Percentiles rank a stretch among this genome's conserved stretches.
These are phyloP conservation scores for Alisma plantagoaquatica DNA, from an alignment of 106 monocot genomes.

Conservation along the genomic window DNA sequence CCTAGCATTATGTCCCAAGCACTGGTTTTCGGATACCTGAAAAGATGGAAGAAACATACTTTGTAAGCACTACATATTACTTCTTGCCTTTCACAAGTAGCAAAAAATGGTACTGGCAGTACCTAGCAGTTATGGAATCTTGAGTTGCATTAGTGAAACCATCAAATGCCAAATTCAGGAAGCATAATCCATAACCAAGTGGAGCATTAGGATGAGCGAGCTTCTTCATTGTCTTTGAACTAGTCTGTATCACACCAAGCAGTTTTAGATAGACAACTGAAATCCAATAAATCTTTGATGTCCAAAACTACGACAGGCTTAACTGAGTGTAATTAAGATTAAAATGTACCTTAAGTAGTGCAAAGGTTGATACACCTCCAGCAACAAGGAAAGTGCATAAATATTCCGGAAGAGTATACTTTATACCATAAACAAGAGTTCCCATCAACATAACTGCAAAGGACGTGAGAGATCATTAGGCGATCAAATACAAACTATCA, in stretches of 20 bases:
- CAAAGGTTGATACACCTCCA: conserved; percentile 87
- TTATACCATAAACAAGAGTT: conserved; percentile 81
- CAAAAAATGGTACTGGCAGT: no score
- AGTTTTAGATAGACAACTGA: no score
- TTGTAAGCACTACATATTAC: no score
- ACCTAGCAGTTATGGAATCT: conserved; percentile 78
- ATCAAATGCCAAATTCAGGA: conserved; percentile 85
- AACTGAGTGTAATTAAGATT: no score
- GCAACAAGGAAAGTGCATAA: conserved; percentile 94
- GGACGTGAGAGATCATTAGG: no score
- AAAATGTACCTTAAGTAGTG: no score
- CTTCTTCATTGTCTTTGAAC: conserved; percentile 91
- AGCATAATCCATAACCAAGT: conserved; percentile 84
- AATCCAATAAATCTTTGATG: no score
- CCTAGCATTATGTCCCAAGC: conserved; percentile 99
- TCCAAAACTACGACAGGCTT: no score
- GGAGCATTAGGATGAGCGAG: conserved; percentile 96
- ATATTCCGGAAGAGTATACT: conserved; percentile 80
- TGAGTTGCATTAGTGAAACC: conserved; percentile 98
- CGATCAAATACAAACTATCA: no score
- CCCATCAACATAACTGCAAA: conserved; percentile 96
- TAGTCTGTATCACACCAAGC: no score
- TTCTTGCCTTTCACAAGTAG: no score
- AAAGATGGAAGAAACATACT: background rate
- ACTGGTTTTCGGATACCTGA: conserved; percentile 81